These are phyloP conservation scores for Metrosideros polymorpha DNA, from an alignment of 441 rosid genomes.

Conservation along the genomic window DNA sequence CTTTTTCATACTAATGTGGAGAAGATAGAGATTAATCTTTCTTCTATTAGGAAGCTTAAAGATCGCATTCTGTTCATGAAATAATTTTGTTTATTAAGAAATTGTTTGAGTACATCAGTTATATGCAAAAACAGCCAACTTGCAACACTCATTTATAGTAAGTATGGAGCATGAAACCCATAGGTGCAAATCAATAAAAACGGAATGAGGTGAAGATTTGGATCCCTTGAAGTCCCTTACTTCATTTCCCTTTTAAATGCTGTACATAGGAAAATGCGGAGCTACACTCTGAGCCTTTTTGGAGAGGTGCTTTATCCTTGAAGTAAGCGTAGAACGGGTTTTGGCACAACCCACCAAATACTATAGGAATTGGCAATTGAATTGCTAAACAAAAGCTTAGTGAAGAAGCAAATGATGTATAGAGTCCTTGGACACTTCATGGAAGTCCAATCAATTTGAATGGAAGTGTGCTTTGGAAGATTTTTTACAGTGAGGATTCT, in stretches of 20 bases:
- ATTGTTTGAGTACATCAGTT: neutral
- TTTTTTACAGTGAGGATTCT: neutral
- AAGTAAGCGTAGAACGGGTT: neutral
- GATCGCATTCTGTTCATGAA: neutral
- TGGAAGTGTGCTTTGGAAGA: neutral
- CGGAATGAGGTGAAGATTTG: neutral
- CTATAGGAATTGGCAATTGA: neutral
- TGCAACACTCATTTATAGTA: neutral
- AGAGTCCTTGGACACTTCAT: neutral
- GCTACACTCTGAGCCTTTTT: neutral
- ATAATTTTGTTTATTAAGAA: neutral
- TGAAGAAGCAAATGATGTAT: neutral
- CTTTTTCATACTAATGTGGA: neutral
- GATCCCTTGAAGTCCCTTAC: neutral
- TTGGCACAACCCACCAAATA: neutral
- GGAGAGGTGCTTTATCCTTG: neutral
- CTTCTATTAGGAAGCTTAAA: neutral
- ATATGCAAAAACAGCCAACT: neutral
- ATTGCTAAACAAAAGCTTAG: neutral
- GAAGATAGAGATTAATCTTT: neutral
- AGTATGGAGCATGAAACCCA: neutral
- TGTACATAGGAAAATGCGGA: neutral
- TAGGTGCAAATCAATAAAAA: neutral
- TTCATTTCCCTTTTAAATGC: neutral
- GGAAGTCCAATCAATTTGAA: neutral